Evolutionary conservation across 2,329 filamentous ascomycete genomes (phyloP).

Genomic region (Fusarium sp.): DNA sequence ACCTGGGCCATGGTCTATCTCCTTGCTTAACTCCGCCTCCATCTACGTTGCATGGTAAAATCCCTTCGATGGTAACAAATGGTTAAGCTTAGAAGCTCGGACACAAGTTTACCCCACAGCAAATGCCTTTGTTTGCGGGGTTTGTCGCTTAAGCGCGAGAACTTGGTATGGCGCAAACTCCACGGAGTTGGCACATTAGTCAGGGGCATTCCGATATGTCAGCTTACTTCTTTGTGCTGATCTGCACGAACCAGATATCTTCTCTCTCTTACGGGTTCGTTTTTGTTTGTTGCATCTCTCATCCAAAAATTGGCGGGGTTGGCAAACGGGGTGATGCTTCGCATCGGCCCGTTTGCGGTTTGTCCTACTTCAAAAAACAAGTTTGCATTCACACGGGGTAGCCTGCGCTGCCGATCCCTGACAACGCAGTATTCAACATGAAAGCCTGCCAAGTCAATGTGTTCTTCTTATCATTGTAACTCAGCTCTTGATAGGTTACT

Average conservation of each 20-base stretch:
- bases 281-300: too few species aligned
- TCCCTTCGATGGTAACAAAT: neutral
- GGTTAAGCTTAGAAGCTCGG: neutral
- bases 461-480: too few species aligned
- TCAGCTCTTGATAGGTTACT: too few species aligned
- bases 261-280: too few species aligned
- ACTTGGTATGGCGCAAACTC: neutral
- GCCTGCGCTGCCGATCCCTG: neutral
- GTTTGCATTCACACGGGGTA: neutral
- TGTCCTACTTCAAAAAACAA: neutral
- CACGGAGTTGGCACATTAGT: neutral
- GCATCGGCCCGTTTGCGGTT: neutral
- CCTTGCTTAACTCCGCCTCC: neutral
- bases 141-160: neutral
- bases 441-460: too few species aligned
- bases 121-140: neutral
- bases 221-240: neutral
- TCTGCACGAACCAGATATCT: too few species aligned
- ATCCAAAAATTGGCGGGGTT: too few species aligned
- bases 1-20: neutral
- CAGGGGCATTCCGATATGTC: neutral
- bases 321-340: neutral
- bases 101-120: neutral
- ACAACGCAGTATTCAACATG: neutral
- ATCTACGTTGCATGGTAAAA: neutral